These are phyloP conservation scores for Dendrocalamus sinicus DNA, from an alignment of 176 grass and related monocot species.

Conservation along the genomic window DNA sequence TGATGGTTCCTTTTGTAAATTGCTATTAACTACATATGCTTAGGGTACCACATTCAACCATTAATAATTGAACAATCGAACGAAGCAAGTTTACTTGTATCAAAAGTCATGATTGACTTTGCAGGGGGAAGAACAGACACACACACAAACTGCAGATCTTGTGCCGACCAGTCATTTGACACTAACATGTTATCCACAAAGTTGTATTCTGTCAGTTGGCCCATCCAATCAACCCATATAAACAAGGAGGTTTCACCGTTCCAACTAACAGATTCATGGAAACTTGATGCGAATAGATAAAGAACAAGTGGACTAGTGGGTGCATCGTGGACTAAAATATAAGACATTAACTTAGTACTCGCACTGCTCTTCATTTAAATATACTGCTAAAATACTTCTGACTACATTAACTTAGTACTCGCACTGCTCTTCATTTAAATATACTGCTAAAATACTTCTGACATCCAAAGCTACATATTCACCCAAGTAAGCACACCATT, in stretches of 20 bases:
- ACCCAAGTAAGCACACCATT: background rate
- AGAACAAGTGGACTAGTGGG: background rate
- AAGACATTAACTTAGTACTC: background rate
- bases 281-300: background rate
- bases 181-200: conserved; percentile 29
- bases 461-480: background rate
- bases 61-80: background rate
- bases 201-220: background rate
- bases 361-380: no score
- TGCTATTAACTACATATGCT: background rate
- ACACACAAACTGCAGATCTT: background rate
- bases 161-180: background rate
- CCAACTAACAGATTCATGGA: background rate
- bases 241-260: background rate
- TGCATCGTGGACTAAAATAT: conserved; percentile 21
- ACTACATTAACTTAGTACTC: background rate
- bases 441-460: background rate
- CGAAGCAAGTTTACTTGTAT: background rate
- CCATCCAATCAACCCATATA: background rate
- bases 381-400: background rate
- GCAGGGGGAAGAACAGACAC: background rate
- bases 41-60: background rate
- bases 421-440: no score
- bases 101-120: background rate
- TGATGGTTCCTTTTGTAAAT: background rate